phyloP scores from a whole-genome alignment of 2,329 filamentous ascomycete genomes.

The Diaporthe amygdali region DNA sequence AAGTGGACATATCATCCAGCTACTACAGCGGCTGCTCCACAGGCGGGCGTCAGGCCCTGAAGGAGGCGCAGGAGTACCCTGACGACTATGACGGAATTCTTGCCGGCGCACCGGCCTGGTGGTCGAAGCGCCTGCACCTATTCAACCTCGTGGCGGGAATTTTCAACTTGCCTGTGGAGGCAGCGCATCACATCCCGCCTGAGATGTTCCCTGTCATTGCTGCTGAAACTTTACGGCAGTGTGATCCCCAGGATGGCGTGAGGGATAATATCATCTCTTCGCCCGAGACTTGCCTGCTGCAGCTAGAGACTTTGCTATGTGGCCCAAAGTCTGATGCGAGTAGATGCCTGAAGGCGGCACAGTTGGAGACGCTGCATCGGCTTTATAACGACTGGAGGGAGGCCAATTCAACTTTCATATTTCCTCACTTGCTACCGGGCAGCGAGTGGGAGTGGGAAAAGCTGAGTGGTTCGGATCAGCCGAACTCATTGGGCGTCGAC shows the following conservation, averaged over 20 bases:
- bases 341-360: no score
- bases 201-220: constrained; percentile 44
- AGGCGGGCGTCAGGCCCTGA: constrained; percentile 63
- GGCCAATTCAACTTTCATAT: no score
- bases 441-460: no score
- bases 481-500: no score
- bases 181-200: constrained; percentile 34
- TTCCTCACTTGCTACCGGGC: no score
- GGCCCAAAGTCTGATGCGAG: no score
- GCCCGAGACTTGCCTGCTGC: constrained; percentile 24
- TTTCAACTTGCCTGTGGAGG: constrained; percentile 48
- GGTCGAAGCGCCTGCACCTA: constrained; percentile 40
- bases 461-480: no score
- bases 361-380: no score
- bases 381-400: no score
- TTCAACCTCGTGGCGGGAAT: constrained; percentile 52
- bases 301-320: constrained; percentile 23
- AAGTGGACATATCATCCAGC: no score
- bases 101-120: constrained; percentile 48
- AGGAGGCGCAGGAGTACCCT: constrained; percentile 56
- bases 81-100: constrained; percentile 63
- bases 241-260: constrained; percentile 26
- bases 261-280: constrained; percentile 25
- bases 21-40: constrained; percentile 66
- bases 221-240: constrained; percentile 42